phyloP scores from a whole-genome alignment of 352 stramenopile species.

The Thraustochytrium sp. region DNA sequence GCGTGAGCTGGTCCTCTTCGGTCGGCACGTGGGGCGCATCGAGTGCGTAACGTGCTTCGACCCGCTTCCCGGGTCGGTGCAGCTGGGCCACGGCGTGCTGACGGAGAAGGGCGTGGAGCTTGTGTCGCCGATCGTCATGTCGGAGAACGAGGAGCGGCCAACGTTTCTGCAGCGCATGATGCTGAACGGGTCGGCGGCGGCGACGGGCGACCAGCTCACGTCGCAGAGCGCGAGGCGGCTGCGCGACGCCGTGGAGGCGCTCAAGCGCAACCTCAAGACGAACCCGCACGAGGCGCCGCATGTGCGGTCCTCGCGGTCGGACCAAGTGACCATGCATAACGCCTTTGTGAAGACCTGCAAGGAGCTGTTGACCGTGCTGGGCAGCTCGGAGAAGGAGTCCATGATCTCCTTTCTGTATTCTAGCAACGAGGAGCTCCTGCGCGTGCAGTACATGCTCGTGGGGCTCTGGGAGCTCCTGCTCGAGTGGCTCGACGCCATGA shows the following conservation, averaged over 20 bases:
- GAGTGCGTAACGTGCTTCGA: conserved; percentile 14
- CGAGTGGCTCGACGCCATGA: conserved; percentile 17
- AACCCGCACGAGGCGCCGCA: conserved; percentile 17
- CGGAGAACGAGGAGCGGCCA: not conserved
- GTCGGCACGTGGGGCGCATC: not conserved
- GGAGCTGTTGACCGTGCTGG: not conserved
- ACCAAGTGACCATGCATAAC: conserved; percentile 1
- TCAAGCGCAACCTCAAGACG: conserved; percentile 14
- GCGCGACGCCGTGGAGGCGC: not conserved
- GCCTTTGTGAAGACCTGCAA: not conserved
- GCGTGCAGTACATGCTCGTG: conserved; percentile 27
- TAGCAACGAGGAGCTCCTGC: conserved; percentile 10
- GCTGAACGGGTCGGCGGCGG: not conserved
- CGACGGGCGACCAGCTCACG: not conserved
- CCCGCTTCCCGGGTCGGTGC: not conserved
- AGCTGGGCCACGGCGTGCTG: conserved; percentile 32
- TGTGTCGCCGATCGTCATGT: conserved; percentile 31
- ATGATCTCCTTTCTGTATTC: conserved; percentile 34
- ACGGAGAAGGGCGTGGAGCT: conserved; percentile 30
- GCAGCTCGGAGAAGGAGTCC: conserved; percentile 8
- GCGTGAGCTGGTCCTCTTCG: not conserved
- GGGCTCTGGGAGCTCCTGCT: conserved; percentile 33
- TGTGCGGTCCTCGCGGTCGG: not conserved
- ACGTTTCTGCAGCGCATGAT: conserved; percentile 32
- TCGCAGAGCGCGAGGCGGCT: not conserved